Percentiles rank a stretch among this genome's conserved stretches.
phyloP scores from a whole-genome alignment of 1,284 basidiomycete species.

The Anthracocystis walkeri region DNA sequence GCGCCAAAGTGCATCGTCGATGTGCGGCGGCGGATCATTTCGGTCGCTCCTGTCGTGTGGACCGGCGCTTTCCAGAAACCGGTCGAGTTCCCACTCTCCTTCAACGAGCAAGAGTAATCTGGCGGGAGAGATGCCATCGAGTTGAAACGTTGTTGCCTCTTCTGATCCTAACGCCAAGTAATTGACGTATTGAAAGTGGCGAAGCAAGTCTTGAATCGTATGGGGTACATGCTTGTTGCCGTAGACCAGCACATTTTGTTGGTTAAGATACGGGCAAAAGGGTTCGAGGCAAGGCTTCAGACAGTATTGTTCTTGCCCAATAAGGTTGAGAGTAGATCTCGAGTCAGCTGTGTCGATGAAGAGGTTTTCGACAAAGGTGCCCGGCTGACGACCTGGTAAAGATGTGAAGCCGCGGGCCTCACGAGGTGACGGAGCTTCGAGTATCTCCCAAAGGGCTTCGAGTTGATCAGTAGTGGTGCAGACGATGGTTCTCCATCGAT shows the following conservation, averaged over 20 bases:
- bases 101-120: slow-evolving; percentile 13
- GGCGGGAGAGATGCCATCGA: not conserved
- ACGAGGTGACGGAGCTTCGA: not conserved
- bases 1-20: slow-evolving; percentile 9
- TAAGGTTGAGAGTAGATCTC: not conserved
- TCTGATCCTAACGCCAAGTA: slow-evolving; percentile 22
- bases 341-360: slow-evolving; percentile 38
- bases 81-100: not conserved
- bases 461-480: slow-evolving; percentile 15
- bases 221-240: not conserved
- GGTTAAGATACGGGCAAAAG: not conserved
- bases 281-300: not conserved
- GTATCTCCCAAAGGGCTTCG: slow-evolving; percentile 3
- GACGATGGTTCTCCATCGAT: slow-evolving; percentile 52
- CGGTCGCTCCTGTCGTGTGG: not conserved
- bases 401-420: slow-evolving; percentile 9
- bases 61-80: not conserved
- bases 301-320: not conserved
- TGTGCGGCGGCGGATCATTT: not conserved
- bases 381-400: slow-evolving; percentile 18
- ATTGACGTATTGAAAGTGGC: slow-evolving; percentile 24
- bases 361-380: slow-evolving; percentile 34
- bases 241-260: not conserved
- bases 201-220: slow-evolving; percentile 14
- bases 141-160: not conserved